Conservation (phyloP, 1,284 basidiomycete genomes). For the Amylostereum chailletii region DNA sequence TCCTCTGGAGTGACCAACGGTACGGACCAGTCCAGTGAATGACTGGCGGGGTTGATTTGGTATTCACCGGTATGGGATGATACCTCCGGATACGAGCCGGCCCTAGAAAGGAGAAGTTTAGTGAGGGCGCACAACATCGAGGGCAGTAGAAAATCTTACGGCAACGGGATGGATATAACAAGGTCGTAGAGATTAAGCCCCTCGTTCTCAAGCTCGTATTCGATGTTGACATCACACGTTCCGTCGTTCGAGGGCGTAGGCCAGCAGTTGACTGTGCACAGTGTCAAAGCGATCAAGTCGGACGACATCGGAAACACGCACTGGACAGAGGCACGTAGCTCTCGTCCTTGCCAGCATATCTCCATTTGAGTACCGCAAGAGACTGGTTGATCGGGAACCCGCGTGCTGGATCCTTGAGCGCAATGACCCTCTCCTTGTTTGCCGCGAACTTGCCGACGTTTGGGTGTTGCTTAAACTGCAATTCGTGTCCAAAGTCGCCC, state of each 20-base stretch:
- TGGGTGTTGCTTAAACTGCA: constrained; percentile 97
- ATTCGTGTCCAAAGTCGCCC: constrained; percentile 57
- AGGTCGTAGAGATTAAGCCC: constrained; percentile 77
- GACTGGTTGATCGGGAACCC: constrained; percentile 86
- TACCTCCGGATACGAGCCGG: constrained; percentile 82
- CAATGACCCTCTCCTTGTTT: constrained; percentile 63
- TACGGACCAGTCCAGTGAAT: constrained; percentile 82
- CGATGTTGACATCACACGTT: constrained; percentile 88
- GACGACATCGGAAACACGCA: constrained; percentile 32
- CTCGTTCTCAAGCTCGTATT: constrained; percentile 92
- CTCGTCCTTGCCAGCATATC: constrained; percentile 88
- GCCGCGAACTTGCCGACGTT: constrained; percentile 85
- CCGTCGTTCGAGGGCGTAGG: constrained; percentile 87
- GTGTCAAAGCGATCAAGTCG: neutral
- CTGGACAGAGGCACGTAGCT: constrained; percentile 84
- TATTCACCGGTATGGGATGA: constrained; percentile 73
- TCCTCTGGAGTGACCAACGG: constrained; percentile 50
- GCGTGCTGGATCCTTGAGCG: constrained; percentile 77
- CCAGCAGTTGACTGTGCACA: constrained; percentile 83
- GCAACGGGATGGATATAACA: constrained; percentile 86
- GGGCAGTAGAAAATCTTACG: constrained; percentile 38
- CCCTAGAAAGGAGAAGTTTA: constrained; percentile 28
- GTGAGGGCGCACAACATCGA: too few species aligned
- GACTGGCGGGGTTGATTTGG: constrained; percentile 71
- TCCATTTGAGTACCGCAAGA: constrained; percentile 89